phyloP scores from a whole-genome alignment of 495 filamentous ascomycete genomes.

The Margaritispora aquatica region DNA sequence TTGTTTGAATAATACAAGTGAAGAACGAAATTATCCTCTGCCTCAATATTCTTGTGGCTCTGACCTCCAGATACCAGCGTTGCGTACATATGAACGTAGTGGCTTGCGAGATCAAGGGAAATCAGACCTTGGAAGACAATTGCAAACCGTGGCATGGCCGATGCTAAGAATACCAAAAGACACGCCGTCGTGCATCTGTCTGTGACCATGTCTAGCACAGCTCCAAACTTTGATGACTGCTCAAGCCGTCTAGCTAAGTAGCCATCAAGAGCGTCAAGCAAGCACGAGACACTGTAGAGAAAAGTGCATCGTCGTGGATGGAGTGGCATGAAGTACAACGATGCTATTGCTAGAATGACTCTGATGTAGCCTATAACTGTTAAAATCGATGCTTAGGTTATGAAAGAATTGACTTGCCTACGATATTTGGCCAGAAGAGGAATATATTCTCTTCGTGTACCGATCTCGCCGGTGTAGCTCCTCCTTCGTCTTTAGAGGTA shows the following conservation, averaged over 20 bases:
- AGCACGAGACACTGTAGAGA: slow-evolving; percentile 86
- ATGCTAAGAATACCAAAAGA: slow-evolving; percentile 84
- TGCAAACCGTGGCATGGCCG: slow-evolving; percentile 84
- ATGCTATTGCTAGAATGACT: slow-evolving; percentile 80
- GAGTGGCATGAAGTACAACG: slow-evolving; percentile 95
- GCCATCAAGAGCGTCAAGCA: slow-evolving; percentile 91
- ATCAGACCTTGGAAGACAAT: slow-evolving; percentile 91
- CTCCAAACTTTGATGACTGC: slow-evolving; percentile 88
- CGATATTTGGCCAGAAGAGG: slow-evolving; percentile 85
- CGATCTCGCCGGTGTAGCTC: not conserved
- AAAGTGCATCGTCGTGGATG: slow-evolving; percentile 89
- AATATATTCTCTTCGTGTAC: slow-evolving; percentile 75
- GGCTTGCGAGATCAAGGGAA: slow-evolving; percentile 82
- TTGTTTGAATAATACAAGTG: slow-evolving; percentile 95
- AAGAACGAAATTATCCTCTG: slow-evolving; percentile 69
- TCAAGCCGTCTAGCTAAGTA: slow-evolving; percentile 79
- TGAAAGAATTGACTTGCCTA: slow-evolving; percentile 51
- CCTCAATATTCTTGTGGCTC: slow-evolving; percentile 92
- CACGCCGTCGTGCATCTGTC: slow-evolving; percentile 93
- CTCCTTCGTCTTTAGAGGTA: not conserved
- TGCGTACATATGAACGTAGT: slow-evolving; percentile 98
- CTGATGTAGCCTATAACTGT: slow-evolving; percentile 67
- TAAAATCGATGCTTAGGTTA: not conserved
- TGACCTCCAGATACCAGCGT: slow-evolving; percentile 70
- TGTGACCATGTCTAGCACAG: slow-evolving; percentile 96